Evolutionary conservation across 2,329 filamentous ascomycete species (phyloP).

Genomic region (Pezicula carpinea): DNA sequence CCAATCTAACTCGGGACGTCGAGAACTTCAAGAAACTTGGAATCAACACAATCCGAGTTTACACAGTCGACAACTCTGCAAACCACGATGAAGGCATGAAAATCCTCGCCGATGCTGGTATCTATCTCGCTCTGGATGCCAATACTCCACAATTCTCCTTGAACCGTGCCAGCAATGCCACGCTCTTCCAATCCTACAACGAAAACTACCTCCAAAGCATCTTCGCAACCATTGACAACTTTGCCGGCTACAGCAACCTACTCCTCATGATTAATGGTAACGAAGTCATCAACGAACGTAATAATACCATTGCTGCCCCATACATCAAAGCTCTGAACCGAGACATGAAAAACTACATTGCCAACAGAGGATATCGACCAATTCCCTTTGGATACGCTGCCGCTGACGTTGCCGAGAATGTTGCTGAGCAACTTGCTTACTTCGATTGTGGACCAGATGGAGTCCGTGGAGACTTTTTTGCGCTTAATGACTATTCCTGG

Average conservation of each 20-base stretch:
- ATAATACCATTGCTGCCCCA: conserved; percentile 45
- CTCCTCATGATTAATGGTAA: conserved; percentile 47
- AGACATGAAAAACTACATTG: conserved; percentile 51
- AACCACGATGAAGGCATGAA: conserved; percentile 68
- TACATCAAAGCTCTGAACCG: conserved; percentile 56
- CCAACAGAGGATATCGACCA: conserved; percentile 39
- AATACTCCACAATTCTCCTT: conserved; percentile 70
- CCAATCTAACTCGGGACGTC: not conserved
- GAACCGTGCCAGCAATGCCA: conserved; percentile 53
- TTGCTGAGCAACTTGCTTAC: conserved; percentile 63
- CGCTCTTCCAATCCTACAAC: conserved; percentile 55
- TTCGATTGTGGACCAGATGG: conserved; percentile 69
- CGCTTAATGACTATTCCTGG: conserved; percentile 65
- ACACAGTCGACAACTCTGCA: conserved; percentile 66
- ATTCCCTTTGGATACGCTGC: conserved; percentile 56
- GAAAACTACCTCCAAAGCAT: conserved; percentile 64
- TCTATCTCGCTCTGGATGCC: conserved; percentile 69
- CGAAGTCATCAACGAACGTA: conserved; percentile 52
- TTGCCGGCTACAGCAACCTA: conserved; percentile 62
- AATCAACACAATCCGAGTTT: conserved; percentile 69
- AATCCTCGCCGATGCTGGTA: conserved; percentile 61
- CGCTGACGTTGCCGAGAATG: conserved; percentile 65
- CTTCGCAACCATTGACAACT: conserved; percentile 66
- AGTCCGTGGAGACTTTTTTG: conserved; percentile 63
- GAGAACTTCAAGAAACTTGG: conserved; percentile 58